Conservation (phyloP, 148 eudicot genomes). For the Rhododendron mucronatum region DNA sequence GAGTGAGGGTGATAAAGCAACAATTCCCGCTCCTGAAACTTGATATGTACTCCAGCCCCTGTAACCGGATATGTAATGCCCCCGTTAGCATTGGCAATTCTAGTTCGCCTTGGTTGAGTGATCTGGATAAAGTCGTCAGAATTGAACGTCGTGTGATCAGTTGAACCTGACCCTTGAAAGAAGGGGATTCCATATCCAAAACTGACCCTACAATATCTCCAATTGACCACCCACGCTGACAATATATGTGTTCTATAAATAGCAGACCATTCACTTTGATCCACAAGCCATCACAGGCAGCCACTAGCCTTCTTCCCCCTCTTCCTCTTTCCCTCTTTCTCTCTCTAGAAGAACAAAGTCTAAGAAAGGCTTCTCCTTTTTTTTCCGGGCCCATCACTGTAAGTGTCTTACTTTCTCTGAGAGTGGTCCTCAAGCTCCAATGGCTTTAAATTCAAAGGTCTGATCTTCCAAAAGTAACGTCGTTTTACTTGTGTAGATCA, state of each 20-base stretch:
- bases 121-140: too few species aligned
- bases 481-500: neutral
- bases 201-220: too few species aligned
- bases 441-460: neutral
- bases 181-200: too few species aligned
- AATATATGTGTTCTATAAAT: neutral
- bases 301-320: neutral
- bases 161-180: too few species aligned
- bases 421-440: neutral
- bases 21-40: too few species aligned
- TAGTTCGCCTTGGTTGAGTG: too few species aligned
- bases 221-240: too few species aligned
- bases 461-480: neutral
- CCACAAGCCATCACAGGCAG: neutral
- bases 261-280: neutral
- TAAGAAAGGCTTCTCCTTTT: neutral
- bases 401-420: neutral
- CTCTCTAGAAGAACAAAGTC: neutral
- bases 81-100: too few species aligned
- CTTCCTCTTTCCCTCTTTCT: neutral
- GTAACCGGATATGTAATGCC: too few species aligned
- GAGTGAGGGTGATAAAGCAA: too few species aligned
- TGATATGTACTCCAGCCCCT: too few species aligned
- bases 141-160: too few species aligned
- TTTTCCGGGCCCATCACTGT: neutral